Base-by-base conservation (phyloP, 179 eudicot species). In the Drosera spatulata region DNA sequence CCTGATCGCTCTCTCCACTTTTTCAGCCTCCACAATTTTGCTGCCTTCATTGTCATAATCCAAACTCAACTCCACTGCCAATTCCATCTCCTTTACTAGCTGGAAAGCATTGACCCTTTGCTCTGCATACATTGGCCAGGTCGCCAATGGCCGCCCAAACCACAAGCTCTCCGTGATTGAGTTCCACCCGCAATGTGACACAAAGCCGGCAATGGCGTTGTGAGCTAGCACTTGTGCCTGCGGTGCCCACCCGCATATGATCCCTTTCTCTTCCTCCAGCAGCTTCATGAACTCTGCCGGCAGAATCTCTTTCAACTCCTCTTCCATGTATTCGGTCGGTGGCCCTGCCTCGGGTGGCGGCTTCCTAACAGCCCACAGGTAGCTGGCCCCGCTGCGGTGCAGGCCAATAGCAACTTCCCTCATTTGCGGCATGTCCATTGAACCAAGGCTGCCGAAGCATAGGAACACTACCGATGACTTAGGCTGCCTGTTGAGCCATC, bases 181-280 rank as follows among this genome's bases (percentile, higher is more conserved):
- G 48, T 77, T 77, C 80, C 77, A 77, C 22, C 80, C 80, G 38
- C 80, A 77, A 44, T 77, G 80, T 43, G 75, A 69, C 58, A 77
- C 71, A 41, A 77, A 77, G 10, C 71, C 77, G 6, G 70, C 75
- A 0, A 70, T 61, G 2, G 78, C 70, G 6, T 53, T 48, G 54
- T 73, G 81, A 7, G 65, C 59, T 41, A 77, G 43, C 40, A 77
- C 64, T 42, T 61, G 69, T 61, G 47, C 73, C 42, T 77, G 80
- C n/a, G 77, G 66, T 1, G 66, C 74, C 80, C 80, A 76, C 13
- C 80, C 80, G 4, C 74, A 68, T 10, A 75, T 66, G 44, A 65
- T 38, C 15, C 80, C 80, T 33, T 47, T 53, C 33, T 61, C 70
- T 12, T 53, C 58, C n/a, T 69, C 73, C 50, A 71, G 48, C 41